Conservation (phyloP, 2,329 filamentous ascomycete genomes). For the Beauveria sp. region DNA sequence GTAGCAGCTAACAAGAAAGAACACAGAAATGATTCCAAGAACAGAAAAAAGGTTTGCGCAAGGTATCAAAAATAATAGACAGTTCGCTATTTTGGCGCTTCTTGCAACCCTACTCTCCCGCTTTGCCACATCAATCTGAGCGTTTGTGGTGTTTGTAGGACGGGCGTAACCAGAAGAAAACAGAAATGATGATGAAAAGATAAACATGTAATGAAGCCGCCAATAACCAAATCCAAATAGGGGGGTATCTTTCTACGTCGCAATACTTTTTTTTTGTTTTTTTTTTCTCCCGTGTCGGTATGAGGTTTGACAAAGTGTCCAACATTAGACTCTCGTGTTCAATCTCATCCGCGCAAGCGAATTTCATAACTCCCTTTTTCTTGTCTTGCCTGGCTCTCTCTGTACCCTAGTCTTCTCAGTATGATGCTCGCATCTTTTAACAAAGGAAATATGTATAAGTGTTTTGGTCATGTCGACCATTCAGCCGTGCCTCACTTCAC, state of each 20-base stretch:
- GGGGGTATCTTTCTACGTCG: conserved; percentile 20
- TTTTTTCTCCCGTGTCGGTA: not conserved
- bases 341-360: not conserved
- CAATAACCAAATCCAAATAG: conserved; percentile 13
- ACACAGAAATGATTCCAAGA: conserved; percentile 10
- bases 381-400: not conserved
- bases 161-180: not conserved
- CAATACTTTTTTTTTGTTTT: conserved; percentile 3
- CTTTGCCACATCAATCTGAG: conserved; percentile 1
- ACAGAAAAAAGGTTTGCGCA: not conserved
- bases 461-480: not conserved
- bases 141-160: not conserved
- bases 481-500: not conserved
- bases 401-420: not conserved
- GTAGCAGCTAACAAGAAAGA: not conserved
- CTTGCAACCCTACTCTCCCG: not conserved
- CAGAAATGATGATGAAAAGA: not conserved
- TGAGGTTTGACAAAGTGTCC: not conserved
- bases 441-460: conserved; percentile 20
- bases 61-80: conserved; percentile 2
- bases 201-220: not conserved
- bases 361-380: not conserved
- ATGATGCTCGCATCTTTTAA: conserved; percentile 14
- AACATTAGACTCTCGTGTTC: not conserved
- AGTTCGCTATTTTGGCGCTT: conserved; percentile 1